Conservation (phyloP, 2,329 filamentous ascomycete species). For the Catunica adiposa region DNA sequence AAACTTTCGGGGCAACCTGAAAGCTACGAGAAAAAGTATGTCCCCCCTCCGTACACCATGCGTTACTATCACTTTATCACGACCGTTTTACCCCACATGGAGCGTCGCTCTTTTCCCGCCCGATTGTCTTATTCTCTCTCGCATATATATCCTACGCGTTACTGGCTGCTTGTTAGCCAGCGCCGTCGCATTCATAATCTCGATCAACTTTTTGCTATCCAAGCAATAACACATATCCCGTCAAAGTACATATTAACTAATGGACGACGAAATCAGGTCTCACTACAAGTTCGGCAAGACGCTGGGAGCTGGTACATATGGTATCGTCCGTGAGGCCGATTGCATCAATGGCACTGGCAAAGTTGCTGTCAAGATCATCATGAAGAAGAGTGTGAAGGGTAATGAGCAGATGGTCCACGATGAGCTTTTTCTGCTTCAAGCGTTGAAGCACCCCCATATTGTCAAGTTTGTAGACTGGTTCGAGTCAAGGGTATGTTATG, state of each 20-base stretch:
- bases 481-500: constrained; percentile 66
- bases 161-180: neutral
- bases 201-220: neutral
- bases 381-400: constrained; percentile 97
- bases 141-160: neutral
- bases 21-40: constrained; percentile 94
- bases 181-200: no score
- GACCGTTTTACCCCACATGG: neutral
- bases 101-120: neutral
- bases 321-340: constrained; percentile 91
- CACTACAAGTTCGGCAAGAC: constrained; percentile 88
- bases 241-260: constrained; percentile 17
- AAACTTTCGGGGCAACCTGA: constrained; percentile 93
- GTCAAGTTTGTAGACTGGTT: constrained; percentile 98
- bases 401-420: constrained; percentile 99
- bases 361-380: constrained; percentile 95
- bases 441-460: constrained; percentile 83
- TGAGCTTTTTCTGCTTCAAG: constrained; percentile 84
- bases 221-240: constrained; percentile 10
- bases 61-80: neutral
- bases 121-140: neutral
- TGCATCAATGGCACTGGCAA: constrained; percentile 49
- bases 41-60: neutral
- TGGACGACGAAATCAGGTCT: constrained; percentile 33
- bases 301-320: constrained; percentile 91